Base-by-base conservation (phyloP, 805 yeast genomes). In the Sugiyamaella mastotermitis region DNA sequence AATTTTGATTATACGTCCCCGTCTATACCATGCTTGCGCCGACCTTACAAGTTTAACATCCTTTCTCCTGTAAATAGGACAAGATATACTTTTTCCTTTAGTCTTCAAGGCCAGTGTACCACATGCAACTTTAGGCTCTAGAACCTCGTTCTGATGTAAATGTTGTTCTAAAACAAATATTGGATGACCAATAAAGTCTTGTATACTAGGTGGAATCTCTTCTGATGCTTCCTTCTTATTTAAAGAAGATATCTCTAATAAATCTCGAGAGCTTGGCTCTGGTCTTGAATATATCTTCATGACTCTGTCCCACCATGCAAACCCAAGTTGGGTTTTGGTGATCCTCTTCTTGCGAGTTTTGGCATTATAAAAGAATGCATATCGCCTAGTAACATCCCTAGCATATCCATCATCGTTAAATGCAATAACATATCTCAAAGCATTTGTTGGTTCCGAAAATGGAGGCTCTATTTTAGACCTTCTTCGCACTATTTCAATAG, bases 131-230 rank as follows among this genome's bases (percentile, higher is more conserved):
- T 68, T 74, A 0, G 88, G 85, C 37, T 70, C 68, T 3, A 90
- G 57, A 4, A 87, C 68, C 55, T 92, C 95, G 54, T 80, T 82
- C 36, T 73, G 71, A 34, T 72, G 71, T 23, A 92, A 56, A 47
- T 87, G 94, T 3, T 76, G 69, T 55, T 84, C 94, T 10, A 92
- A 57, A 0, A 82, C 92, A 58, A 80, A 92, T 10, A 78, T 60
- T 0, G 98, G 98, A 58, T 92, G 98, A 35, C 79, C 79, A 36
- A 78, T 79, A 56, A 88, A 84, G 48, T 87, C 97, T 36, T 78
- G 80, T 18, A 86, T 63, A 50, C 76, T 83, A 39, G 78, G 78
- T 0, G 98, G 98, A 71, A 90, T 79, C 0, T 95, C 95, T 53
- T 92, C 97, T 20, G 71, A 65, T 13, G 74, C 61, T 31, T 83